Evolutionary conservation across 2,329 filamentous ascomycete species (phyloP).

Genomic region (Ceratocystis cubensis): DNA sequence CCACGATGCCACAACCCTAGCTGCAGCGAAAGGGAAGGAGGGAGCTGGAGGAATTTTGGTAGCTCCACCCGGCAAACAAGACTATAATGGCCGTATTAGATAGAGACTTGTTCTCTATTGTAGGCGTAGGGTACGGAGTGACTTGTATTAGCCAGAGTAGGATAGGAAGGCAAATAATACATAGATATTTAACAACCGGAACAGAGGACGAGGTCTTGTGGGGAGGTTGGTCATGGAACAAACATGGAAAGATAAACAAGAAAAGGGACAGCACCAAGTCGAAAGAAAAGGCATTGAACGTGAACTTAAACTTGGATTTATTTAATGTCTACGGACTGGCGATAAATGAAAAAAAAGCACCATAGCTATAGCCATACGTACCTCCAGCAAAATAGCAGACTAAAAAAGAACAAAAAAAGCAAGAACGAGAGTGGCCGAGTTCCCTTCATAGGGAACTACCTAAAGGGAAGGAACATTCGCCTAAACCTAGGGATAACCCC

Average conservation of each 20-base stretch:
- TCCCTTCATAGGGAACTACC: background rate
- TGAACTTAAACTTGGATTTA: too few relatives aligned
- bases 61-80: background rate
- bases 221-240: too few relatives aligned
- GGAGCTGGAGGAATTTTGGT: background rate
- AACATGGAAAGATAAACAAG: too few relatives aligned
- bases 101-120: too few relatives aligned
- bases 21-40: background rate
- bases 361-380: too few relatives aligned
- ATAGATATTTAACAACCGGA: background rate
- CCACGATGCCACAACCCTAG: background rate
- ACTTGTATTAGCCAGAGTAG: background rate
- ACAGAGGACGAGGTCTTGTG: background rate
- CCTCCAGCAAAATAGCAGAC: background rate
- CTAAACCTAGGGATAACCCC: constrained; percentile 2
- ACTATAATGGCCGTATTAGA: background rate
- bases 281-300: too few relatives aligned
- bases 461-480: constrained; percentile 1
- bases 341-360: too few relatives aligned
- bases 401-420: background rate
- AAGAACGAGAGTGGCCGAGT: background rate
- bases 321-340: too few relatives aligned
- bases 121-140: background rate
- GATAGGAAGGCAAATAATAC: background rate
- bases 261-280: too few relatives aligned